Base-by-base conservation (phyloP, 345 rosid genomes). In the Moricandia arvensis region DNA sequence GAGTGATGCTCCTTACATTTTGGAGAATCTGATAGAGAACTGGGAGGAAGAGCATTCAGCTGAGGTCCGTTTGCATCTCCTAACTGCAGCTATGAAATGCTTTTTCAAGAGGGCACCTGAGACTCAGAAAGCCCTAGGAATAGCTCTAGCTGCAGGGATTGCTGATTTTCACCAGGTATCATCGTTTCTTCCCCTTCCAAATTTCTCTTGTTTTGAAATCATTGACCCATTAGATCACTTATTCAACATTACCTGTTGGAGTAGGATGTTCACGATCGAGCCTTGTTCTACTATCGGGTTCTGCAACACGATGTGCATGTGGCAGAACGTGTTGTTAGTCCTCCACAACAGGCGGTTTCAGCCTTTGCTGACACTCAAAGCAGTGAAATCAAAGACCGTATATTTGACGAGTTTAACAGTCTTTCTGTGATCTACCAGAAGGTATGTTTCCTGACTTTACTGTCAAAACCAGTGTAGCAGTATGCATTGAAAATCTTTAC, bases 181-280 rank as follows among this genome's bases (percentile, higher is more conserved):
- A 1, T 57, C 75, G 57, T 26, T 11, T 80, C 69, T 63, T 2
- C 53, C 8, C 51, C 64, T 47, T 30, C n/a, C 18, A 7, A 45
- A 41, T 18, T 15, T 71, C 8, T 78, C 58, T 77, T 59, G 45
- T 35, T 64, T 47, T 21, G 11, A 58, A 63, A 37, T 64, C 69
- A 30, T 16, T 31, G 59, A 33, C 34, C 63, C 59, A 29, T 38
- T 54, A 33, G 61, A 73, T 69, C 43, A 17, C 66, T 60, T 21
- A 30, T 38, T n/a, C 24, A 67, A 67, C 26, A 75, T 69, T 30
- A 65, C 63, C 21, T 60, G 58, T 72, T 59, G 69, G 72, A 79
- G 79, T 90, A 95, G 97, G 99, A 95, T 85, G 97, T 95, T 84
- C 99, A 95, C 79, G 99, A 95, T 73, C 85, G 99, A 81, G 97